Evolutionary conservation across 1,284 basidiomycete genomes (phyloP).

Genomic region (Leccinum pachyderme): DNA sequence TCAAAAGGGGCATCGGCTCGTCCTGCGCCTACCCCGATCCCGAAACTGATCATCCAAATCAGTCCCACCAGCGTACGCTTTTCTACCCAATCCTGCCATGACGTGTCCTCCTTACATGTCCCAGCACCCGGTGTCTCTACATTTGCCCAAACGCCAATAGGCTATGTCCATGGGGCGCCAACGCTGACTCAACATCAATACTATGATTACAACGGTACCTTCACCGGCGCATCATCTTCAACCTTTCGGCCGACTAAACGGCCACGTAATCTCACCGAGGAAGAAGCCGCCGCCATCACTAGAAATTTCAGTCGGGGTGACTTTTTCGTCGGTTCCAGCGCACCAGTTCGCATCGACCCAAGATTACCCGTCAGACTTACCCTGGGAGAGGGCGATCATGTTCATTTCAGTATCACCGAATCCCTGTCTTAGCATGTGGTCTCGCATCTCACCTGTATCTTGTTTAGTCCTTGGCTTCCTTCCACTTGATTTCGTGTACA

Average conservation of each 20-base stretch:
- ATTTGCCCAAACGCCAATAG: conserved; percentile 33
- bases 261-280: conserved; percentile 71
- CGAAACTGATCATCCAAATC: conserved; percentile 52
- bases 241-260: conserved; percentile 74
- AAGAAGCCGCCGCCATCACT: conserved; percentile 76
- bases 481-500: conserved; percentile 20
- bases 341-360: conserved; percentile 75
- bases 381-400: conserved; percentile 74
- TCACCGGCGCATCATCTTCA: conserved; percentile 63
- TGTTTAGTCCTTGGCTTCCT: conserved; percentile 9
- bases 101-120: conserved; percentile 7
- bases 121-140: conserved; percentile 36
- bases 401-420: conserved; percentile 75
- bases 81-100: neutral
- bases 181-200: conserved; percentile 68
- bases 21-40: conserved; percentile 76
- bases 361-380: conserved; percentile 71
- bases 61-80: conserved; percentile 40
- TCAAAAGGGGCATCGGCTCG: conserved; percentile 69
- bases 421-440: conserved; percentile 43
- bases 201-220: conserved; percentile 70
- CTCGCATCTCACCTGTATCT: conserved; percentile 17
- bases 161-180: conserved; percentile 42
- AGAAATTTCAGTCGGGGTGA: conserved; percentile 75
- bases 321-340: conserved; percentile 73